A percentile compares a stretch with the other conserved stretches of the same genome.
These are phyloP conservation scores for Raddia distichophylla DNA, from an alignment of 176 grass and related monocot species.

Conservation along the genomic window DNA sequence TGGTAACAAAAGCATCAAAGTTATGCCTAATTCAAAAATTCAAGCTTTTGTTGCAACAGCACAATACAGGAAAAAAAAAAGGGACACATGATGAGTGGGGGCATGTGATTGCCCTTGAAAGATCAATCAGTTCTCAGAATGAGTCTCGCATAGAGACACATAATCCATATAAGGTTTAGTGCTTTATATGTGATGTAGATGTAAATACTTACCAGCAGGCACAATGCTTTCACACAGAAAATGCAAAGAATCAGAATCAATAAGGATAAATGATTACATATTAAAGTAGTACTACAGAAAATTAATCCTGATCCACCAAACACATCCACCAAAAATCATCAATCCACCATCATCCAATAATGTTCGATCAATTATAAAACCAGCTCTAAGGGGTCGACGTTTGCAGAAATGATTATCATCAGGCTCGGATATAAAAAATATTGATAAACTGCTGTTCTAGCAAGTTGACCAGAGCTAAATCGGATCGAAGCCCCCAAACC, in stretches of 20 bases:
- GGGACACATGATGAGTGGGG: background rate
- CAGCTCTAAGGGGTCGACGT: background rate
- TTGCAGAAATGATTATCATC: background rate
- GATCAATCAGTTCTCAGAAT: background rate
- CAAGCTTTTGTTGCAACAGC: background rate
- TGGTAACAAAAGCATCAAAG: background rate
- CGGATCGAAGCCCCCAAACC: background rate
- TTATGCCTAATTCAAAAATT: background rate
- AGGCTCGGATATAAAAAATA: background rate
- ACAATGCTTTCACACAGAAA: background rate
- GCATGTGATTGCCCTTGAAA: background rate
- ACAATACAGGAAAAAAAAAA: background rate
- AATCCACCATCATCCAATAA: constrained; percentile 33
- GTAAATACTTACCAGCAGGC: background rate
- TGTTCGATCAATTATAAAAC: constrained; percentile 21
- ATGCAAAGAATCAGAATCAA: background rate
- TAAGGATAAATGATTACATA: constrained; percentile 8
- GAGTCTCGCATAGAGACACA: background rate
- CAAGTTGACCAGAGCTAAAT: constrained; percentile 10
- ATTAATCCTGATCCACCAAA: constrained; percentile 36
- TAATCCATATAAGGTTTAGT: background rate
- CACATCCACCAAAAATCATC: constrained; percentile 11
- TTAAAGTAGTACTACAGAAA: constrained; percentile 19
- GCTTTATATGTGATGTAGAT: background rate
- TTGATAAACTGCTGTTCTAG: background rate